These are phyloP conservation scores for Fusarium nanum DNA, from an alignment of 2,329 filamentous ascomycete genomes.

Conservation along the genomic window DNA sequence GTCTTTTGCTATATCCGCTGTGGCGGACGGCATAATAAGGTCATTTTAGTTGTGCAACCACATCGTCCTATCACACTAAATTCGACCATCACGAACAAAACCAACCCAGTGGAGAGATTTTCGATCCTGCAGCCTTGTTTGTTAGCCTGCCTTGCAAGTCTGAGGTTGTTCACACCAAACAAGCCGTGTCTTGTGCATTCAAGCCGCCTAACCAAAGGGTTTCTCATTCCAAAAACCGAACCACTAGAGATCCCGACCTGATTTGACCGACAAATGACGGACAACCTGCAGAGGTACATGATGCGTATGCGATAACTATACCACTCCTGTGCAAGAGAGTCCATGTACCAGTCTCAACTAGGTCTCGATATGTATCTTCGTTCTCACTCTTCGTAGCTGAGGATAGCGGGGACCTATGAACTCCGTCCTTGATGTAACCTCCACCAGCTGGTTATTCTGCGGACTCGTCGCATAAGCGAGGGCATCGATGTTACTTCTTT, in stretches of 20 bases:
- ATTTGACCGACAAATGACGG: slow-evolving; percentile 17
- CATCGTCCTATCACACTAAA: slow-evolving; percentile 29
- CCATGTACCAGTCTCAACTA: slow-evolving; percentile 22
- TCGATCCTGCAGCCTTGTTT: slow-evolving; percentile 33
- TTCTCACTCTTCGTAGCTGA: slow-evolving; percentile 9
- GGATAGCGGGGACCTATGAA: slow-evolving; percentile 19
- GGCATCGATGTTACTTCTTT: slow-evolving; percentile 3
- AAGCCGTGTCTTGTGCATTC: slow-evolving; percentile 13
- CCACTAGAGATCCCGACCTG: slow-evolving; percentile 17
- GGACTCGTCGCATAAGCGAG: slow-evolving; percentile 13
- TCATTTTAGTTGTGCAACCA: slow-evolving; percentile 33
- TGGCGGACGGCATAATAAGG: slow-evolving; percentile 39
- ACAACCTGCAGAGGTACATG: not conserved
- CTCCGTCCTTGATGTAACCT: slow-evolving; percentile 29
- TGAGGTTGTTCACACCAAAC: slow-evolving; percentile 28
- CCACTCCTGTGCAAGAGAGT: slow-evolving; percentile 19
- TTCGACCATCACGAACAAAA: slow-evolving; percentile 9
- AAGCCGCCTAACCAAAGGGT: slow-evolving; percentile 21
- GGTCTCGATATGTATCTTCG: slow-evolving; percentile 13
- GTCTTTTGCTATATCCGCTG: slow-evolving; percentile 21
- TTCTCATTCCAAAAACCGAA: slow-evolving; percentile 15
- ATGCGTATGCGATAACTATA: slow-evolving; percentile 13
- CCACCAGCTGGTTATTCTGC: slow-evolving; percentile 15
- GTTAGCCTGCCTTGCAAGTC: slow-evolving; percentile 4
- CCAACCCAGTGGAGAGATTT: slow-evolving; percentile 11